phyloP scores from a whole-genome alignment of 352 stramenopile species.

The Pythium biforme region DNA sequence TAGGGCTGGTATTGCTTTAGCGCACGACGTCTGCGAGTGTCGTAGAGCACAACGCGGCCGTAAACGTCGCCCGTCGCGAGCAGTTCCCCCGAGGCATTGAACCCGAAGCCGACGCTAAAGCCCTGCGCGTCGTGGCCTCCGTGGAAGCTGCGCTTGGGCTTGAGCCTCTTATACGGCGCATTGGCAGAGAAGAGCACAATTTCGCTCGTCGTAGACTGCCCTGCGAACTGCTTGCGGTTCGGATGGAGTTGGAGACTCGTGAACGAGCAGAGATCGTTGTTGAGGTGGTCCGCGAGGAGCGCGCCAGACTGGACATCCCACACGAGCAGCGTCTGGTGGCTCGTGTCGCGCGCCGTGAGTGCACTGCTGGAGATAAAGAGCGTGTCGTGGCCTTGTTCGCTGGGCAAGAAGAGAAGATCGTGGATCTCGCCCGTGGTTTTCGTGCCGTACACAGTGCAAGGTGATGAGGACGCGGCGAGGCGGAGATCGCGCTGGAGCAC shows the following conservation, averaged over 20 bases:
- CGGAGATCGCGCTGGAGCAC: conserved; percentile 39
- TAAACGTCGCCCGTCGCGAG: conserved; percentile 47
- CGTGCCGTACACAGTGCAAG: conserved; percentile 13
- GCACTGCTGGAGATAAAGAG: conserved; percentile 53
- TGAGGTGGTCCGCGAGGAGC: conserved; percentile 48
- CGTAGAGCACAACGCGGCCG: conserved; percentile 50
- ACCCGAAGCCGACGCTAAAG: conserved; percentile 52
- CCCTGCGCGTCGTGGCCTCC: conserved; percentile 41
- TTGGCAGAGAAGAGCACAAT: conserved; percentile 40
- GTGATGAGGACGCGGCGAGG: neutral
- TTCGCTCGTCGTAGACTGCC: conserved; percentile 44
- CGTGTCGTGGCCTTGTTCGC: conserved; percentile 5
- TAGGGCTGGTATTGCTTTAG: conserved; percentile 16
- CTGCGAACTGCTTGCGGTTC: conserved; percentile 35
- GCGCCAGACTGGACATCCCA: conserved; percentile 52
- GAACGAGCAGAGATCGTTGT: conserved; percentile 47
- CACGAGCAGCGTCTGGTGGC: conserved; percentile 63
- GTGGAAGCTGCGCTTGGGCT: conserved; percentile 26
- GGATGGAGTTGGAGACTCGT: conserved; percentile 48
- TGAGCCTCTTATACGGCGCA: conserved; percentile 45
- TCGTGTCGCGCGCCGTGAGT: conserved; percentile 38
- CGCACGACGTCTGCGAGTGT: conserved; percentile 23
- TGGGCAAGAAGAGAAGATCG: conserved; percentile 52
- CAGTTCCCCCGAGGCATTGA: conserved; percentile 40
- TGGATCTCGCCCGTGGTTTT: conserved; percentile 46